Base-by-base conservation (phyloP, 768 basidiomycete species). In the Lentinula guzmanii region DNA sequence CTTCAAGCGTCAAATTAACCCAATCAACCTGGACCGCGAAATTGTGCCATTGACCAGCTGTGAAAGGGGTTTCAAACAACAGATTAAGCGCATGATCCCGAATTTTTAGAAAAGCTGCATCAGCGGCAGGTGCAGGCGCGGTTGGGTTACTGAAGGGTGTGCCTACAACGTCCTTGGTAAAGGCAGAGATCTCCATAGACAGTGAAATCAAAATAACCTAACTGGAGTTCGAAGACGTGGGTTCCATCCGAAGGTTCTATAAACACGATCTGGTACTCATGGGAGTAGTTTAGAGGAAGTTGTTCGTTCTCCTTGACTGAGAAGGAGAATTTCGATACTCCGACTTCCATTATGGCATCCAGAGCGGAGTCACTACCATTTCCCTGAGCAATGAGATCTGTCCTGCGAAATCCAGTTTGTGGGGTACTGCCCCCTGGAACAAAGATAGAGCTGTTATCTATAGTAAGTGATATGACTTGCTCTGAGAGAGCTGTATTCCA, bases 181-280 rank as follows among this genome's bases (percentile, higher is more conserved):
- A 48, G 46, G 16, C 9, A 16, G n/a, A 41, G 10, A 15, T 13
- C 39, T 37, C 6, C 53, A 31, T 5, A 10, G 8, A 28, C 24
- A 11, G 6, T 9, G 6, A 51, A 33, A 10, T 18, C 24, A 7
- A 16, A 18, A 15, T 16, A 62, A 84, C 85, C 85, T 6, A 86
- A 73, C 64, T 86, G 83, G 43, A 86, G 70, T 5, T 77, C 82
- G 66, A 87, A 87, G 21, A 86, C 75, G 70, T 85, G 84, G 3
- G 79, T 75, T 5, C 84, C 83, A 65, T 87, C 86, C 57, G 67
- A 75, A 1, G 83, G 82, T 70, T 87, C 85, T 61, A 86, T 83
- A 68, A 82, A 86, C 13, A 87, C 81, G 54, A 82, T 74, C 65
- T 87, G 85, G 65, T 87, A 85, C 65, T 87, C 85, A 61, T 86